phyloP scores from a whole-genome alignment of 2,329 filamentous ascomycete genomes.

The Talaromyces sp. region DNA sequence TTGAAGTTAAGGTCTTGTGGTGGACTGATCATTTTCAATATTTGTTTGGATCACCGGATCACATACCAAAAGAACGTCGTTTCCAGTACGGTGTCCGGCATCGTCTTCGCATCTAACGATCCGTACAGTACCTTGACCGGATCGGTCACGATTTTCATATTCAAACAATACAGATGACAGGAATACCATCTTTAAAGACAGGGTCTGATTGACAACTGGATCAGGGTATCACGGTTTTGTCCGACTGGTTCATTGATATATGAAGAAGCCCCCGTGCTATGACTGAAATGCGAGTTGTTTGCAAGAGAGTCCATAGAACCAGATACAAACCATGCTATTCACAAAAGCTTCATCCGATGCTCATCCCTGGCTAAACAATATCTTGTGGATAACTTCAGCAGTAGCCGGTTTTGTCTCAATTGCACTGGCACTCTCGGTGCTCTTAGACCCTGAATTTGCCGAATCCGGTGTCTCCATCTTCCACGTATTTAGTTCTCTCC shows the following conservation, averaged over 20 bases:
- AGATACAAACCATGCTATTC: not conserved
- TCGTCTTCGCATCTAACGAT: not conserved
- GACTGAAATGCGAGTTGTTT: not conserved
- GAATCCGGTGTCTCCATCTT: not conserved
- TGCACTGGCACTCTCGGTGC: not conserved
- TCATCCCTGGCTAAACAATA: not conserved
- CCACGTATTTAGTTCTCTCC: not conserved
- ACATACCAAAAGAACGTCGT: not conserved
- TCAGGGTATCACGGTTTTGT: not conserved
- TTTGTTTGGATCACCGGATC: not conserved
- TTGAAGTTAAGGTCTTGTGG: not conserved
- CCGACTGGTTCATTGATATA: not conserved
- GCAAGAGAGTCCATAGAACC: not conserved
- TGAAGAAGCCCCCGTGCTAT: not conserved
- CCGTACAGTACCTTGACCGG: not conserved
- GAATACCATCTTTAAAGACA: not conserved
- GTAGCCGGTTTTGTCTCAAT: not conserved
- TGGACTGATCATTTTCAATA: not conserved
- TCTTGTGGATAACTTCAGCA: not conserved
- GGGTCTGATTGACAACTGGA: not conserved
- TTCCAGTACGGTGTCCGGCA: not conserved
- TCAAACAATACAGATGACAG: not conserved
- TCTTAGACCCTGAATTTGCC: not conserved
- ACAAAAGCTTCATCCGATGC: not conserved
- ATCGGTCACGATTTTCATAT: not conserved